Evolutionary conservation across 768 basidiomycete genomes (phyloP).

Genomic region (Leccinum ochraceum): DNA sequence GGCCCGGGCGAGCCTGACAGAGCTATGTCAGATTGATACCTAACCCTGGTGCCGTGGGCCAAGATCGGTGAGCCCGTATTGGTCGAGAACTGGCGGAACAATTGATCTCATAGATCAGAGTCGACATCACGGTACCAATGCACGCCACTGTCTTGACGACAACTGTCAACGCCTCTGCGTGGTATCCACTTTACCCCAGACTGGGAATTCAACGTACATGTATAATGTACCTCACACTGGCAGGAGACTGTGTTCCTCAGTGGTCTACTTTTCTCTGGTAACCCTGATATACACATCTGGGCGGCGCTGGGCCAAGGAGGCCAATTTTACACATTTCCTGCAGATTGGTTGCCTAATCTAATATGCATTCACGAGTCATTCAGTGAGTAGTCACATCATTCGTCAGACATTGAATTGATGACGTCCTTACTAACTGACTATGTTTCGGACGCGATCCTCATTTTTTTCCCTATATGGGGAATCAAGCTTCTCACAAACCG

Average conservation of each 20-base stretch:
- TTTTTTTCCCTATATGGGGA: conserved; percentile 9
- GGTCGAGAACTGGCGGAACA: too few relatives aligned
- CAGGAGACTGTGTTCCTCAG: neutral
- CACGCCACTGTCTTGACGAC: too few relatives aligned
- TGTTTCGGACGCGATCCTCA: conserved; percentile 19
- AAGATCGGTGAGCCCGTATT: too few relatives aligned
- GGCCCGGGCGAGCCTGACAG: too few relatives aligned
- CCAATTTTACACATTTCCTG: neutral
- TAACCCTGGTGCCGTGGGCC: too few relatives aligned
- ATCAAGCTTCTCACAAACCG: conserved; percentile 16
- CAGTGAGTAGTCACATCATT: neutral
- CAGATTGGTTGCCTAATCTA: neutral
- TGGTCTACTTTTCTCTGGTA: conserved; percentile 11
- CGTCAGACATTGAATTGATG: neutral
- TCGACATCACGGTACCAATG: too few relatives aligned
- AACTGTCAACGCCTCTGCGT: neutral
- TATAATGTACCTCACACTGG: neutral
- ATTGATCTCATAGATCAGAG: too few relatives aligned
- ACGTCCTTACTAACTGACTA: conserved; percentile 16
- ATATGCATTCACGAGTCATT: neutral
- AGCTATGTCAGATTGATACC: too few relatives aligned
- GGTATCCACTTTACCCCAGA: neutral
- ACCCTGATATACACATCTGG: neutral
- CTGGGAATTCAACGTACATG: neutral
- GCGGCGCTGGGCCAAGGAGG: neutral